Evolutionary conservation across 2,329 filamentous ascomycete genomes (phyloP).

Genomic region (Scorias spongiosa): DNA sequence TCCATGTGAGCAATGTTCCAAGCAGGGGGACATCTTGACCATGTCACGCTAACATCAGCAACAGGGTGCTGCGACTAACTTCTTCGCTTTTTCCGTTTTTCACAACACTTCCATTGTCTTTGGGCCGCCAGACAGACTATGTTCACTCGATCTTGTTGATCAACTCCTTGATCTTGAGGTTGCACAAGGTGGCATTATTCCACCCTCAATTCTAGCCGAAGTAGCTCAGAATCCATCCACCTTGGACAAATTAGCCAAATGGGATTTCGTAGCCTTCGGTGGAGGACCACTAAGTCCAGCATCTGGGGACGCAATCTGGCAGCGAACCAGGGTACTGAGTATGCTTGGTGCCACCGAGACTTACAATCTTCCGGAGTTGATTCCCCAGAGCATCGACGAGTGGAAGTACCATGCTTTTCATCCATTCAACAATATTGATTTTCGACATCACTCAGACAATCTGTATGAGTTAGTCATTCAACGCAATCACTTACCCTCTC

Average conservation of each 20-base stretch:
- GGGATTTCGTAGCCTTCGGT: constrained; percentile 4
- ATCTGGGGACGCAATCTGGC: constrained; percentile 3
- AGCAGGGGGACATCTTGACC: too few species aligned
- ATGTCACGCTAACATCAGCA: background rate
- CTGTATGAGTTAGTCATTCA: constrained; percentile 21
- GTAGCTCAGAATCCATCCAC: constrained; percentile 5
- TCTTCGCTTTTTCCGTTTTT: constrained; percentile 6
- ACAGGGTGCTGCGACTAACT: constrained; percentile 4
- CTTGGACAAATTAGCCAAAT: constrained; percentile 4
- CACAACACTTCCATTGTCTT: constrained; percentile 4
- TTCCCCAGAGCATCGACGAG: constrained; percentile 3
- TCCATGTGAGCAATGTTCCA: constrained; percentile 1
- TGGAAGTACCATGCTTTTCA: constrained; percentile 4
- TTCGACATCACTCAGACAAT: constrained; percentile 5
- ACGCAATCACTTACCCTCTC: constrained; percentile 10
- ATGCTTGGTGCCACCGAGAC: constrained; percentile 6
- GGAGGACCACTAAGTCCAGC: constrained; percentile 4
- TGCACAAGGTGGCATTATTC: constrained; percentile 3
- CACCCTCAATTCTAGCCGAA: constrained; percentile 8
- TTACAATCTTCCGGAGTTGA: constrained; percentile 4
- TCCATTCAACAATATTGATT: constrained; percentile 1
- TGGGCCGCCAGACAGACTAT: constrained; percentile 4
- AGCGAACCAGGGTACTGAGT: constrained; percentile 1
- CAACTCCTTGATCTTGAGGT: constrained; percentile 2
- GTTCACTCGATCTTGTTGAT: constrained; percentile 2